A percentile compares a stretch with the other conserved stretches of the same genome.
phyloP scores from a whole-genome alignment of 2,329 filamentous ascomycete species.

The Drechslerella dactyloides region DNA sequence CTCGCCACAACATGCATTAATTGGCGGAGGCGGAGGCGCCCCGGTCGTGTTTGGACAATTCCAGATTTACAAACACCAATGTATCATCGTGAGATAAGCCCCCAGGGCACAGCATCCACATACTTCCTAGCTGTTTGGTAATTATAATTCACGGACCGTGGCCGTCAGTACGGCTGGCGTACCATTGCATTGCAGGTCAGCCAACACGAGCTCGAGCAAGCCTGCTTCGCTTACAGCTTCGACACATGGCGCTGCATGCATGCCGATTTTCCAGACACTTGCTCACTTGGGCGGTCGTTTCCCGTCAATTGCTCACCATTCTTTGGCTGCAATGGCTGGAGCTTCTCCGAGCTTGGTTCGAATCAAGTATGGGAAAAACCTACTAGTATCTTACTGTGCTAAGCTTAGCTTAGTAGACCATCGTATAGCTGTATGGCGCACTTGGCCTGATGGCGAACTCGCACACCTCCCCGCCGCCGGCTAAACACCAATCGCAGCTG shows the following conservation, averaged over 20 bases:
- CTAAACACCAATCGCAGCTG: slow-evolving; percentile 23
- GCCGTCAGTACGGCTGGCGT: neutral
- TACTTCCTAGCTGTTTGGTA: no score
- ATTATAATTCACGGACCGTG: no score
- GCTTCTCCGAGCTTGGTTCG: neutral
- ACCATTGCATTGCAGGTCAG: neutral
- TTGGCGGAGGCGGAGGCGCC: no score
- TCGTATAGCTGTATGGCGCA: no score
- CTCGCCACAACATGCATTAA: no score
- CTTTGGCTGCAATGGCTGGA: neutral
- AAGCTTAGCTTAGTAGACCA: no score
- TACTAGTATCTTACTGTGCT: no score
- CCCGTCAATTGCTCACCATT: slow-evolving; percentile 17
- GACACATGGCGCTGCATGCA: slow-evolving; percentile 8
- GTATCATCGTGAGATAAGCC: neutral
- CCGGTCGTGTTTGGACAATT: no score
- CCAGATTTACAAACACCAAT: neutral
- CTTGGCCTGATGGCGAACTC: neutral
- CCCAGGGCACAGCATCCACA: neutral
- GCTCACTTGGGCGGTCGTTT: slow-evolving; percentile 16
- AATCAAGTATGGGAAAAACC: no score
- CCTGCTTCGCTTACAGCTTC: slow-evolving; percentile 2
- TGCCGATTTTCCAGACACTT: neutral
- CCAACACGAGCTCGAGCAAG: neutral
- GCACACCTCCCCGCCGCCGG: slow-evolving; percentile 2